Base-by-base conservation (phyloP, 2,329 filamentous ascomycete genomes). In the Phoma sp. region DNA sequence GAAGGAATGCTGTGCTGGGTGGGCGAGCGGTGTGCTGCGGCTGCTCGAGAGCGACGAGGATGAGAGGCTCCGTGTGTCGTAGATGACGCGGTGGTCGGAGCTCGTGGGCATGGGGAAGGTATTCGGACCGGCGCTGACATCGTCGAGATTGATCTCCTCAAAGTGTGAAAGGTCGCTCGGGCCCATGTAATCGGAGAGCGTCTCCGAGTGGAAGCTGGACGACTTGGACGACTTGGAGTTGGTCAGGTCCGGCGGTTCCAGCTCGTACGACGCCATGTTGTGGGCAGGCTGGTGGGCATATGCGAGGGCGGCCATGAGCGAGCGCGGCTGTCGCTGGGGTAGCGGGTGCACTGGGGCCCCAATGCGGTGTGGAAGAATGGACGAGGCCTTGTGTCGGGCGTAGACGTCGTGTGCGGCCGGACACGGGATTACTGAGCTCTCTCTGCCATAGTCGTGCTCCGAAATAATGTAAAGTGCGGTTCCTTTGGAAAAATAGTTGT, bases 171-270 rank as follows among this genome's bases (percentile, higher is more conserved):
- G 84, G 69, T 96, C 91, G 68, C 88, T 86, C 21, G 78, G 75
- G 64, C 73, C 71, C 56, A 76, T 73, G 39, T 75, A 70, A 63
- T 91, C 90, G 67, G 92, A 89, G 67, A 86, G 89, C 57, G 85
- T 87, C 51, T 89, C 87, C 30, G 92, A 96, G 65, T 88, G 89
- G 68, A 93, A 90, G 42, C 92, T 96, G 5, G 91, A 96, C 23
- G 92, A 92, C 76, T 95, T 96, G 61, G 91, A 96, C 59, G 91
- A 95, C 76, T 93, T 96, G 56, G 91, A 96, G 63, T 83, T 84
- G 59, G 89, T 91, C 77, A 96, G 86, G 67, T 91, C 90, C 57
- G 89, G 89, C 53, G 89, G 89, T 61, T 56, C 53, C 47, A 56
- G 46, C 36, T 56, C 53, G 39, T 56, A 66, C 37, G 51, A 38